Conservation (phyloP, 2,329 filamentous ascomycete species). For the Aspergillus sp. region DNA sequence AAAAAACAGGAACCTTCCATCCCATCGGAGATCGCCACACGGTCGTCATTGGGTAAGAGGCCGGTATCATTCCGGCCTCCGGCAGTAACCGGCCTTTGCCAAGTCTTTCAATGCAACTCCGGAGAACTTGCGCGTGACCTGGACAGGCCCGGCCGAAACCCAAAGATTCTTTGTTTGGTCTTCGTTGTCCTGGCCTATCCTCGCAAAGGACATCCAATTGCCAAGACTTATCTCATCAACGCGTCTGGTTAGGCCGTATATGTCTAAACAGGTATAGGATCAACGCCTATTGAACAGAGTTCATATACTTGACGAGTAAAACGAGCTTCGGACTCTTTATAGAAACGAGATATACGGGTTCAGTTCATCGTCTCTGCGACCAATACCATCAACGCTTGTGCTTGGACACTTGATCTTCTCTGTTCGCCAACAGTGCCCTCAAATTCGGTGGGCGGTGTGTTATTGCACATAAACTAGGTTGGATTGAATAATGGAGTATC, state of each 20-base stretch:
- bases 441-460: background rate
- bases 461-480: background rate
- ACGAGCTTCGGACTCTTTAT: too few relatives aligned
- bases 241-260: too few relatives aligned
- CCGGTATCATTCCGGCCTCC: constrained; percentile 46
- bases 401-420: background rate
- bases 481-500: background rate
- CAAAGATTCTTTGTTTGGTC: background rate
- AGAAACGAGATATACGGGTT: too few relatives aligned
- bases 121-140: background rate
- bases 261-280: too few relatives aligned
- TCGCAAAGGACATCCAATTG: background rate
- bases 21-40: constrained; percentile 11
- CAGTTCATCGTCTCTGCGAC: background rate
- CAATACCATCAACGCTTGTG: background rate
- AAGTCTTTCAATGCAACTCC: constrained; percentile 7
- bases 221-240: background rate
- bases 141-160: background rate
- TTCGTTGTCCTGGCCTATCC: background rate
- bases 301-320: too few relatives aligned
- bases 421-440: background rate
- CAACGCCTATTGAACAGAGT: too few relatives aligned
- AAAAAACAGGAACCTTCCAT: background rate
- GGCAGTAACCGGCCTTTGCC: constrained; percentile 30
- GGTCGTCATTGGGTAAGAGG: constrained; percentile 34